These are phyloP conservation scores for Heterobasidion annosum DNA, from an alignment of 1,284 basidiomycete species.

Conservation along the genomic window DNA sequence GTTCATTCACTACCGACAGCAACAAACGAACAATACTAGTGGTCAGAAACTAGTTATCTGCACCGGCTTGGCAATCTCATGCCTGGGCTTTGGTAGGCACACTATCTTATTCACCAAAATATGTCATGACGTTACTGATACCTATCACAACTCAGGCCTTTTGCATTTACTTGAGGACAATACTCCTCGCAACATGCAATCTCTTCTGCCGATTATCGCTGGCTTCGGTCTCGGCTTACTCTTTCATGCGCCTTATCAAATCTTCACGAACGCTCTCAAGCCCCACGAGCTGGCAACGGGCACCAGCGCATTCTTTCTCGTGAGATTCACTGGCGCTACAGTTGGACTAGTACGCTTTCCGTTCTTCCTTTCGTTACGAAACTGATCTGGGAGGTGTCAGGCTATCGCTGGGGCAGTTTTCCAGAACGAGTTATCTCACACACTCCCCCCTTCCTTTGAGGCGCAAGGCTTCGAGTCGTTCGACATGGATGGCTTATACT, in stretches of 20 bases:
- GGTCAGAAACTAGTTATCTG: constrained; percentile 58
- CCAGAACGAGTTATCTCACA: constrained; percentile 38
- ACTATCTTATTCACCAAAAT: neutral
- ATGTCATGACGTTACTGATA: neutral
- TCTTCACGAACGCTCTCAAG: constrained; percentile 56
- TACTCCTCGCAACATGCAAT: constrained; percentile 35
- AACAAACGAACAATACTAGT: constrained; percentile 41
- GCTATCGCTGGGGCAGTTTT: constrained; percentile 70
- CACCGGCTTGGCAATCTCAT: constrained; percentile 50
- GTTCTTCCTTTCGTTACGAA: neutral
- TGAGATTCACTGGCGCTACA: constrained; percentile 76
- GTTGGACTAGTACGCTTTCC: constrained; percentile 54
- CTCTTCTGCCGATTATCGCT: constrained; percentile 52
- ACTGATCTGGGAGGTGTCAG: constrained; percentile 24
- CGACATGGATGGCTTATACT: constrained; percentile 41
- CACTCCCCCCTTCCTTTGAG: constrained; percentile 27
- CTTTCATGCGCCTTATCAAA: constrained; percentile 75
- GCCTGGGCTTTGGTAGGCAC: constrained; percentile 62
- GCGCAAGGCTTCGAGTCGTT: constrained; percentile 35
- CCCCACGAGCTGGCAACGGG: constrained; percentile 63
- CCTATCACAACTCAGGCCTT: constrained; percentile 36
- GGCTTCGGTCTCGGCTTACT: constrained; percentile 75
- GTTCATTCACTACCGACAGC: constrained; percentile 61
- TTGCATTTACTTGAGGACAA: constrained; percentile 50
- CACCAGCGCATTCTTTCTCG: constrained; percentile 76